Conservation (phyloP, 257 asterid species). For the Salvia hispanica region DNA sequence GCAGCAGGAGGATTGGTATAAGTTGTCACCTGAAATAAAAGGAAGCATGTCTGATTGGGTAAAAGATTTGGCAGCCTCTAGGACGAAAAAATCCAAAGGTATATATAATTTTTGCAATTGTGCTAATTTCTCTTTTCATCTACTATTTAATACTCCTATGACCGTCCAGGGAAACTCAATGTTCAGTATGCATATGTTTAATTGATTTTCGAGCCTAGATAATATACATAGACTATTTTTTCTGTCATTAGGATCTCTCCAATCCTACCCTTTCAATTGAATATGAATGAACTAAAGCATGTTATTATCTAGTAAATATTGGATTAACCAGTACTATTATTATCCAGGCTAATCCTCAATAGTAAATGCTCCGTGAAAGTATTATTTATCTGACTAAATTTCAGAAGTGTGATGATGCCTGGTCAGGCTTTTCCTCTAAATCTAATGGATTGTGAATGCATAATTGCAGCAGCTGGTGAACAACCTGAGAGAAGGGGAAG, state of each 20-base stretch:
- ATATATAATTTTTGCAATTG: neutral
- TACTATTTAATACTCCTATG: neutral
- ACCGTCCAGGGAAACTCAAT: neutral
- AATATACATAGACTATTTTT: too few species aligned
- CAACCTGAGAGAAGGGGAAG: constrained; percentile 50
- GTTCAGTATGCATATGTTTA: too few species aligned
- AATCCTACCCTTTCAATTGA: too few species aligned
- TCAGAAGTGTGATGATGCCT: constrained; percentile 4
- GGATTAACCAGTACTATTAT: too few species aligned
- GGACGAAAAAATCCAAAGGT: constrained; percentile 35
- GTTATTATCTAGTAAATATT: too few species aligned
- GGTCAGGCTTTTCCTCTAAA: neutral
- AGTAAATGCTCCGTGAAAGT: neutral
- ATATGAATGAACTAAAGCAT: too few species aligned
- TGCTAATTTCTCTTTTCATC: constrained; percentile 7
- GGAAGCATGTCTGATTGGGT: constrained; percentile 27
- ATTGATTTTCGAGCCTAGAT: neutral
- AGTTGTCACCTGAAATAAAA: constrained; percentile 22
- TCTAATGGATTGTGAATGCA: constrained; percentile 5
- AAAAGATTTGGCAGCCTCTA: constrained; percentile 13
- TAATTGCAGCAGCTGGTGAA: constrained; percentile 28
- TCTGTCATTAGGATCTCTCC: too few species aligned
- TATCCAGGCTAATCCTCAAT: neutral
- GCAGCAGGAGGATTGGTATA: constrained; percentile 23
- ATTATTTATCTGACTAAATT: neutral